Evolutionary conservation across 495 filamentous ascomycete species (phyloP).

Genomic region (Lasiosphaeris hirsuta): DNA sequence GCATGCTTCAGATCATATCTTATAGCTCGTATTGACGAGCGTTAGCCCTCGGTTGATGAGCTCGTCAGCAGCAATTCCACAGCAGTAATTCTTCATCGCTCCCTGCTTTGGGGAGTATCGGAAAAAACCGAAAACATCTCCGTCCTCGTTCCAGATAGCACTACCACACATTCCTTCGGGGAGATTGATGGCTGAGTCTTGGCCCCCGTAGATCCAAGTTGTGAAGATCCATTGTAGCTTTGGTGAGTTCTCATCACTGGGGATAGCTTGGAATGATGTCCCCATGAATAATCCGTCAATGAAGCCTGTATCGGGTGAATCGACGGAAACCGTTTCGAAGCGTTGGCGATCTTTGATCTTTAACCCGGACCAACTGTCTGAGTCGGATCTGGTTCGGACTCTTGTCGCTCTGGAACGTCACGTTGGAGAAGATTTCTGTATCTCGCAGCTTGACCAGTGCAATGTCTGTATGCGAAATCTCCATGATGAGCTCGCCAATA

Average conservation of each 20-base stretch:
- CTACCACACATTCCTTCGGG: constrained; percentile 16
- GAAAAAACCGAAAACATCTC: constrained; percentile 15
- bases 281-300: constrained; percentile 5
- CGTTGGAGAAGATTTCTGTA: constrained; percentile 12
- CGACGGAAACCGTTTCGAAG: constrained; percentile 1
- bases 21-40: too few species aligned
- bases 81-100: constrained; percentile 16
- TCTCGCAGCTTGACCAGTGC: constrained; percentile 12
- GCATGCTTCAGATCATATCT: too few species aligned
- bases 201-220: constrained; percentile 11
- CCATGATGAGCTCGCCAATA: constrained; percentile 15
- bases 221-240: constrained; percentile 13
- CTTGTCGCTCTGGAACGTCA: constrained; percentile 11
- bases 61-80: constrained; percentile 15
- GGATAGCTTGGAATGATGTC: constrained; percentile 12
- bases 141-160: constrained; percentile 13
- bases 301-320: constrained; percentile 14
- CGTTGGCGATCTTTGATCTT: neutral
- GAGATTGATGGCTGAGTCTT: constrained; percentile 12
- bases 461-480: constrained; percentile 14
- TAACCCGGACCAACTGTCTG: constrained; percentile 2
- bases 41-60: constrained; percentile 11
- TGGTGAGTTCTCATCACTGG: constrained; percentile 8
- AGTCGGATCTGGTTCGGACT: constrained; percentile 10
- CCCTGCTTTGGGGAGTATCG: constrained; percentile 11